Base-by-base conservation (phyloP, 805 yeast species). In the Saturnispora galanensis region DNA sequence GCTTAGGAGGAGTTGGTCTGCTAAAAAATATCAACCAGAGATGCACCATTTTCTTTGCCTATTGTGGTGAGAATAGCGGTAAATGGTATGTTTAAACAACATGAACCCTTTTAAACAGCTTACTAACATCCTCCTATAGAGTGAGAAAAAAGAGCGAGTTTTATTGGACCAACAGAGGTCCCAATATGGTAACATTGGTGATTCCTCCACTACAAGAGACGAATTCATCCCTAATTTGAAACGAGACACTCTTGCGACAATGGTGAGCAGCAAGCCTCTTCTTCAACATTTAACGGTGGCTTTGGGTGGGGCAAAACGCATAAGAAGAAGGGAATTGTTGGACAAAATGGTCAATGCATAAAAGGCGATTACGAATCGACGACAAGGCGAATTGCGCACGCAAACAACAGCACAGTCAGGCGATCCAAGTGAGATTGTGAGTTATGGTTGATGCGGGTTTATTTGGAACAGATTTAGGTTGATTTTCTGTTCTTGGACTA, bases 141-240 rank as follows among this genome's bases (percentile, higher is more conserved):
- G 86, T 5, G 88, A 82, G 52, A 77, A 76, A 60, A 66, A 82
- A 50, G 84, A 79, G 36, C 70, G 70, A 48, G 81, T 75, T 53
- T 66, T 68, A 39, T 79, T 69, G 56, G 77, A 75, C 39, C 72
- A 67, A 30, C 66, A 77, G 42, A 79, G 78, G 53, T 56, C 76
- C 36, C 77, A 81, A 55, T 78, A 83, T 56, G 66, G 81, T 17
- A 95, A 95, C 1, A 60, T 89, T 1, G 96, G 96, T 0, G 71
- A 77, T 55, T 71, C 88, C 9, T 79, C 77, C 43, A 87, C 94
- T 0, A 68, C 81, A 0, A 67, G 80, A 42, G 68, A 69, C 12
- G 90, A 84, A 58, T 89, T 90, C 76, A 54, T 80, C 48, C 61
- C 72, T 5, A 84, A 83, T 53, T 67, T 81, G 2, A 77, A 77